Conservation (phyloP, 352 stramenopile species). For the Phytophthora agathidicida region DNA sequence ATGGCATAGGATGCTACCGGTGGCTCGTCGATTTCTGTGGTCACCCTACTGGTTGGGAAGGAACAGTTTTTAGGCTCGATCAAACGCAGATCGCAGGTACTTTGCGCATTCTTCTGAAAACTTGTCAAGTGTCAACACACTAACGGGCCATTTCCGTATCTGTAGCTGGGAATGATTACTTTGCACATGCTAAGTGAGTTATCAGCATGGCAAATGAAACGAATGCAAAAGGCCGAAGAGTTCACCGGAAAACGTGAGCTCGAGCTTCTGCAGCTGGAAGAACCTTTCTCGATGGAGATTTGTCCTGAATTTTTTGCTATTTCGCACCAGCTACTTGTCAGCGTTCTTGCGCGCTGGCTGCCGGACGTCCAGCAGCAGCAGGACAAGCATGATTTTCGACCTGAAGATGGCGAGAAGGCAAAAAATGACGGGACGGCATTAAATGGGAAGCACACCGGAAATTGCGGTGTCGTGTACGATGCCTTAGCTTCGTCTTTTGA, state of each 20-base stretch:
- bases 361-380: conserved; percentile 6
- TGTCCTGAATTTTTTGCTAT: conserved; percentile 76
- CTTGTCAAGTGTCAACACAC: background rate
- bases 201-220: conserved; percentile 89
- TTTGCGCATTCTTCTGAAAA: background rate
- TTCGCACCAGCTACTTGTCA: conserved; percentile 65
- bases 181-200: conserved; percentile 79
- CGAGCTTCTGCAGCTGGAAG: conserved; percentile 77
- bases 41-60: conserved; percentile 23
- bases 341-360: conserved; percentile 69
- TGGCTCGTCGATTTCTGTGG: conserved; percentile 13
- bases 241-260: conserved; percentile 72
- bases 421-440: conserved; percentile 15
- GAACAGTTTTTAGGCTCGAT: conserved; percentile 48
- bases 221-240: conserved; percentile 88
- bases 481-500: conserved; percentile 28
- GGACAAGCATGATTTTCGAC: background rate
- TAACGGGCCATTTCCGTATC: conserved; percentile 14
- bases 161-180: conserved; percentile 75
- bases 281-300: conserved; percentile 87
- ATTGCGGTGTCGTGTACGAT: conserved; percentile 20
- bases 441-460: conserved; percentile 3
- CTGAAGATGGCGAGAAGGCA: conserved; percentile 29
- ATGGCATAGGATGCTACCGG: conserved; percentile 13
- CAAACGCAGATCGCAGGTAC: conserved; percentile 76